phyloP scores from a whole-genome alignment of 1,284 basidiomycete genomes.

The Crepidotus sp. region DNA sequence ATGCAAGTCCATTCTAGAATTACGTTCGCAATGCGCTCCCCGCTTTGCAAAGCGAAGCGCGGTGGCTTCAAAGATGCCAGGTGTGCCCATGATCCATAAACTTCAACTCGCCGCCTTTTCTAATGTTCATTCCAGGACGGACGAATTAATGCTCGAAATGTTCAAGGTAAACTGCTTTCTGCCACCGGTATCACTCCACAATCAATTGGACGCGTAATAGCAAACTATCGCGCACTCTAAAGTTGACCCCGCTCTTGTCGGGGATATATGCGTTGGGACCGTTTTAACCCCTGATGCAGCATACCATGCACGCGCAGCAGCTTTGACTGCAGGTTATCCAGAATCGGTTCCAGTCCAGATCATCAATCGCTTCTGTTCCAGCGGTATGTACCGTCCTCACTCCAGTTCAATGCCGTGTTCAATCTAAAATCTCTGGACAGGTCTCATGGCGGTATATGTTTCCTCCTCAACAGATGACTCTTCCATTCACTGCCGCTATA shows the following conservation, averaged over 20 bases:
- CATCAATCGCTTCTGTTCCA: conserved; percentile 76
- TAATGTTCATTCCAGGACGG: conserved; percentile 37
- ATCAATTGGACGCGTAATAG: conserved; percentile 26
- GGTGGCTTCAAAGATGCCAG: conserved; percentile 75
- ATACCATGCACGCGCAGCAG: conserved; percentile 65
- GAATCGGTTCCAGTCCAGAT: conserved; percentile 67
- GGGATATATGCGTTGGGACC: conserved; percentile 75
- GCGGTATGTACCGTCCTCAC: conserved; percentile 36
- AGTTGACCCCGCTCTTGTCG: conserved; percentile 61
- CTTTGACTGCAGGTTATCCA: conserved; percentile 76
- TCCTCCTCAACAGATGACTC: background rate
- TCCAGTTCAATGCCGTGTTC: background rate
- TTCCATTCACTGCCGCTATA: conserved; percentile 19
- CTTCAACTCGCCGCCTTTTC: background rate
- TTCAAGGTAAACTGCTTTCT: conserved; percentile 45
- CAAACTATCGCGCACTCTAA: conserved; percentile 52
- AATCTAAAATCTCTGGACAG: background rate
- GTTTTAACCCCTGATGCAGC: conserved; percentile 52
- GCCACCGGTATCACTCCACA: background rate
- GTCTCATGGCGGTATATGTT: conserved; percentile 14
- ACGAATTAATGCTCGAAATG: conserved; percentile 71
- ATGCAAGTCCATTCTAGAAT: conserved; percentile 27
- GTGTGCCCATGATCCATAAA: conserved; percentile 25
- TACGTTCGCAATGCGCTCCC: conserved; percentile 69
- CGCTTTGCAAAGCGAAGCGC: conserved; percentile 68